A percentile compares a stretch with the other conserved stretches of the same genome.
These are phyloP conservation scores for Botrytis cinerea DNA, from an alignment of 2,329 filamentous ascomycete genomes.

Conservation along the genomic window DNA sequence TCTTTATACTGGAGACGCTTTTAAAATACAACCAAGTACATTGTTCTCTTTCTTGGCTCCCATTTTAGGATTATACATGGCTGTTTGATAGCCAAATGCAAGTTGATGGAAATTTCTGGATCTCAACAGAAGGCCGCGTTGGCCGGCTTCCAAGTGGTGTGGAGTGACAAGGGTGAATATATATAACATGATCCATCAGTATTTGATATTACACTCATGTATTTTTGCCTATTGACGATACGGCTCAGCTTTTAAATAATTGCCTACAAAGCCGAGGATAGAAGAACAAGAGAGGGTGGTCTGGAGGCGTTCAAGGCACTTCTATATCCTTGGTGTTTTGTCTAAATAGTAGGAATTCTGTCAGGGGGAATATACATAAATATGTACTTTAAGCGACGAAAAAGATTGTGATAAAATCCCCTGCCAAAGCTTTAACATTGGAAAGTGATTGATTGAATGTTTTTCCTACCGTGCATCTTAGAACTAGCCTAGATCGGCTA, in stretches of 20 bases:
- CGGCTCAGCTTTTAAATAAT: not conserved
- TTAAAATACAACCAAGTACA: constrained; percentile 2
- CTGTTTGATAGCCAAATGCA: not conserved
- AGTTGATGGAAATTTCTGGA: constrained; percentile 8
- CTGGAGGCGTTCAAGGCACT: not conserved
- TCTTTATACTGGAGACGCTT: constrained; percentile 12
- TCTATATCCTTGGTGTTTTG: not conserved
- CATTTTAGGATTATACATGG: constrained; percentile 14
- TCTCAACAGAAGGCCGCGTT: not conserved
- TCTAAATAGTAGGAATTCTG: not conserved
- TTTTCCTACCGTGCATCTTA: not conserved
- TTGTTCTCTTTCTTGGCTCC: not conserved
- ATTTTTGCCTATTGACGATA: not conserved
- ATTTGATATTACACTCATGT: not conserved
- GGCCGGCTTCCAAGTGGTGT: not conserved
- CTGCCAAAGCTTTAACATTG: not conserved
- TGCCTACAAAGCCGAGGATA: not conserved
- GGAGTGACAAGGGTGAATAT: not conserved
- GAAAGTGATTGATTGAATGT: not conserved
- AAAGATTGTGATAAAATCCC: not conserved
- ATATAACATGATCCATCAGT: not conserved
- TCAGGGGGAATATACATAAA: not conserved
- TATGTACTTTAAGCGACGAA: not conserved
- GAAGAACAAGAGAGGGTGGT: not conserved
- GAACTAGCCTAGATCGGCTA: not conserved